Conservation (phyloP, 2,329 filamentous ascomycete species). For the Harringtonia aguacate region DNA sequence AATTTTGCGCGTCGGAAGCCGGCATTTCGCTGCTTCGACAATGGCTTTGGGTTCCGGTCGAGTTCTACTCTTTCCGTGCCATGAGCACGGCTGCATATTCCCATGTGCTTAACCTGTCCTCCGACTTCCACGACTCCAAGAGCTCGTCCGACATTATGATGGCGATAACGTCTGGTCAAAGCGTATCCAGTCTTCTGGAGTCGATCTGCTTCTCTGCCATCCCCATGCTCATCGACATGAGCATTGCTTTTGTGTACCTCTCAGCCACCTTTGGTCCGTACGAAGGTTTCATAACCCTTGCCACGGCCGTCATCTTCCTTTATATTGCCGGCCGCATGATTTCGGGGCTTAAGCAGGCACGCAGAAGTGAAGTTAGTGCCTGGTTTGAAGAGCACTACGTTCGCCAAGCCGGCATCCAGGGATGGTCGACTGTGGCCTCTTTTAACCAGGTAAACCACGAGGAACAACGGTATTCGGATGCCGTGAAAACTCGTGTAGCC, state of each 20-base stretch:
- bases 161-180: conserved; percentile 43
- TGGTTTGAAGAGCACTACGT: conserved; percentile 45
- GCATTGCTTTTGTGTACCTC: conserved; percentile 48
- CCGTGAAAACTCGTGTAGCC: conserved; percentile 30
- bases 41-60: conserved; percentile 47
- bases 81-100: conserved; percentile 45
- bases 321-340: conserved; percentile 43
- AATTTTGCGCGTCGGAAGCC: conserved; percentile 42
- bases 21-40: conserved; percentile 42
- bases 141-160: conserved; percentile 48
- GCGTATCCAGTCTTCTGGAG: conserved; percentile 45
- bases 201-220: conserved; percentile 46
- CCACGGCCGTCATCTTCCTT: conserved; percentile 45
- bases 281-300: conserved; percentile 51
- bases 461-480: conserved; percentile 39
- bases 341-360: conserved; percentile 34
- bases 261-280: conserved; percentile 48
- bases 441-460: conserved; percentile 51
- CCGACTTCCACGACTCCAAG: conserved; percentile 51
- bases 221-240: conserved; percentile 50
- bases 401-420: conserved; percentile 43
- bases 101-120: conserved; percentile 49
- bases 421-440: conserved; percentile 48
- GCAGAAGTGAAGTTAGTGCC: conserved; percentile 39
- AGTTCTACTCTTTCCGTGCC: conserved; percentile 44